Conservation (phyloP, 495 filamentous ascomycete species). For the Aspergillus hancockii region DNA sequence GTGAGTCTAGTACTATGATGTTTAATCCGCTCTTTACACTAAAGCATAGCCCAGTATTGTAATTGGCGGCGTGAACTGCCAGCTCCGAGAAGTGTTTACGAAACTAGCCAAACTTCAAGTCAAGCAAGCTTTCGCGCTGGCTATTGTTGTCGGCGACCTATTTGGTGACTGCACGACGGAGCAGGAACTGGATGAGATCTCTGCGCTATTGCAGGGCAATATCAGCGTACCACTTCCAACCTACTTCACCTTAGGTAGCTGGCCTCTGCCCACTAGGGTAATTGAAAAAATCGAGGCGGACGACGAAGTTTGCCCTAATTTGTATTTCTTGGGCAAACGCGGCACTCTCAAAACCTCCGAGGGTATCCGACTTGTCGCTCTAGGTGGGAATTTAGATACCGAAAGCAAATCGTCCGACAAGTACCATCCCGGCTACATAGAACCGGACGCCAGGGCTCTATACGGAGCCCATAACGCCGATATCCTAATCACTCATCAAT, state of each 20-base stretch:
- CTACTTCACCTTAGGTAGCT: slow-evolving; percentile 80
- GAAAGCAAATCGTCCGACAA: slow-evolving; percentile 59
- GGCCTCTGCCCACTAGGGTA: slow-evolving; percentile 65
- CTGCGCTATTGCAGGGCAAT: slow-evolving; percentile 65
- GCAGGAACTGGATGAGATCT: slow-evolving; percentile 56
- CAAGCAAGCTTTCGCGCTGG: slow-evolving; percentile 85
- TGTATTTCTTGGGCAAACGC: slow-evolving; percentile 85
- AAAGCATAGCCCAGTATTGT: slow-evolving; percentile 61
- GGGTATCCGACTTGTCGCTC: slow-evolving; percentile 77
- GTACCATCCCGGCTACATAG: slow-evolving; percentile 67
- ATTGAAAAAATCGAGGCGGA: slow-evolving; percentile 71
- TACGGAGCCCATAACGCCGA: slow-evolving; percentile 75
- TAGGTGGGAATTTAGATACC: slow-evolving; percentile 71
- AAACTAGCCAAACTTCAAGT: slow-evolving; percentile 76
- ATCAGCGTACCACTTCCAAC: slow-evolving; percentile 75
- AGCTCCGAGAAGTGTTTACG: slow-evolving; percentile 68
- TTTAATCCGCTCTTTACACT: slow-evolving; percentile 6
- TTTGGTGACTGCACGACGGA: slow-evolving; percentile 57
- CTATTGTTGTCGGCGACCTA: slow-evolving; percentile 80
- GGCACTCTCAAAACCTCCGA: slow-evolving; percentile 85
- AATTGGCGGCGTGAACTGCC: slow-evolving; percentile 75
- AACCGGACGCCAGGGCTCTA: slow-evolving; percentile 72
- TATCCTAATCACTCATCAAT: slow-evolving; percentile 81
- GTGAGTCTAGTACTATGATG: slow-evolving; percentile 43
- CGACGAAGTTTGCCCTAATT: slow-evolving; percentile 83